A percentile compares a stretch with the other conserved stretches of the same genome.
Evolutionary conservation across 2,329 filamentous ascomycete genomes (phyloP).

Genomic region (Colletotrichum camelliae): DNA sequence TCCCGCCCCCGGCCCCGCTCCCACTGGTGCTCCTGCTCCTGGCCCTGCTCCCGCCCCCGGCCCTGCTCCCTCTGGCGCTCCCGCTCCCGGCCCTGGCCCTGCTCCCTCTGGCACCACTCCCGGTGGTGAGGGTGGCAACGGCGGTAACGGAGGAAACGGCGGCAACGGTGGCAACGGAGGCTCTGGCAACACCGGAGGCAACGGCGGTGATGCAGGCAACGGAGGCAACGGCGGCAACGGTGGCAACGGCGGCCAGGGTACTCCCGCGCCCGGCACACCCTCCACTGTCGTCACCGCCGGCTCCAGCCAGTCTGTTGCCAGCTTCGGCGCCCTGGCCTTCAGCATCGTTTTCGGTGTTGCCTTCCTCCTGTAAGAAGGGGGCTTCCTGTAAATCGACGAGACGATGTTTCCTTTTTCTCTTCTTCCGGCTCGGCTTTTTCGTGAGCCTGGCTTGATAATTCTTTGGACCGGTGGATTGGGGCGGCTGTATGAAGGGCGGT

Average conservation of each 20-base stretch:
- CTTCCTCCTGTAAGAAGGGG: constrained; percentile 10
- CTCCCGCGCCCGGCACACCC: not conserved
- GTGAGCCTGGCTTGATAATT: not conserved
- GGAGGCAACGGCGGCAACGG: not conserved
- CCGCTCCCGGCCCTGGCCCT: not conserved
- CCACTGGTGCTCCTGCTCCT: not conserved
- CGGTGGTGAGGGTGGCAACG: not conserved
- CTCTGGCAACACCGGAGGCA: not conserved
- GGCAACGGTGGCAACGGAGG: not conserved
- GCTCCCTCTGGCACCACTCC: not conserved
- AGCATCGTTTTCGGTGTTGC: constrained; percentile 12
- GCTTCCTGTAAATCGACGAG: not conserved
- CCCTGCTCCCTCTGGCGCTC: not conserved
- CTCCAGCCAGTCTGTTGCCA: constrained; percentile 19
- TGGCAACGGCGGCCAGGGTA: not conserved
- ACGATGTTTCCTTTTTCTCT: not conserved
- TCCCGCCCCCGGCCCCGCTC: not conserved
- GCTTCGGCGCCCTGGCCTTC: constrained; percentile 21
- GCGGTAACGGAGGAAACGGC: not conserved
- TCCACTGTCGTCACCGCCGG: constrained; percentile 8
- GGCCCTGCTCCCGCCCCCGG: not conserved
- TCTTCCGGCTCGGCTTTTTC: not conserved
- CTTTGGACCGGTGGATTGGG: constrained; percentile 6
- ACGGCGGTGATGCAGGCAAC: not conserved
- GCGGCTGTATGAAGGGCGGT: not conserved